A percentile compares a stretch with the other conserved stretches of the same genome.
Conservation (phyloP, 306 rosid species). For the Cicer yamashitae region DNA sequence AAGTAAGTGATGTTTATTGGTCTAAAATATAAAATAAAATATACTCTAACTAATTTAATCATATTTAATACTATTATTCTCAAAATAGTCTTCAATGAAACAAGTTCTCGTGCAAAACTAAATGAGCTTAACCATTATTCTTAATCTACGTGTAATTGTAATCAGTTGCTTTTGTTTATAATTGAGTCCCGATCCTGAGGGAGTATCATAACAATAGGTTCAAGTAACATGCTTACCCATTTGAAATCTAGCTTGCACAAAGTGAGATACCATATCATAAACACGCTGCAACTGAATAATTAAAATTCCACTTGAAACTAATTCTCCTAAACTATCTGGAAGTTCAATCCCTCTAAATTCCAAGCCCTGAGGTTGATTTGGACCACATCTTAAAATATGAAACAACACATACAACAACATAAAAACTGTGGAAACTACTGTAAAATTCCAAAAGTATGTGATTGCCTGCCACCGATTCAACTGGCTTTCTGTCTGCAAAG, state of each 20-base stretch:
- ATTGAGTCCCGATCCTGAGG: no score
- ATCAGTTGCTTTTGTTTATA: no score
- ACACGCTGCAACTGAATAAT: slow-evolving; percentile 65
- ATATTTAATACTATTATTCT: no score
- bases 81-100: no score
- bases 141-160: no score
- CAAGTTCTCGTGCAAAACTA: no score
- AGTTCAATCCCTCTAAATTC: slow-evolving; percentile 81
- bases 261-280: slow-evolving; percentile 69
- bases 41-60: no score
- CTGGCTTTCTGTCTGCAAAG: slow-evolving; percentile 57
- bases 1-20: no score
- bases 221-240: slow-evolving; percentile 60
- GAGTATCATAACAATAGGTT: slow-evolving; percentile 17
- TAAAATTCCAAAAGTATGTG: slow-evolving; percentile 69
- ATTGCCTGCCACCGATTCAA: slow-evolving; percentile 69
- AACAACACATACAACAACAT: slow-evolving; percentile 62
- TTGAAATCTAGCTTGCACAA: slow-evolving; percentile 75
- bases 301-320: slow-evolving; percentile 71
- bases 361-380: slow-evolving; percentile 62
- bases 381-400: slow-evolving; percentile 66
- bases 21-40: no score
- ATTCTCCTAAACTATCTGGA: slow-evolving; percentile 86
- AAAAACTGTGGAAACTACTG: slow-evolving; percentile 60
- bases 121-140: no score